Conservation (phyloP, 495 filamentous ascomycete species). For the Penicillium silybi region DNA sequence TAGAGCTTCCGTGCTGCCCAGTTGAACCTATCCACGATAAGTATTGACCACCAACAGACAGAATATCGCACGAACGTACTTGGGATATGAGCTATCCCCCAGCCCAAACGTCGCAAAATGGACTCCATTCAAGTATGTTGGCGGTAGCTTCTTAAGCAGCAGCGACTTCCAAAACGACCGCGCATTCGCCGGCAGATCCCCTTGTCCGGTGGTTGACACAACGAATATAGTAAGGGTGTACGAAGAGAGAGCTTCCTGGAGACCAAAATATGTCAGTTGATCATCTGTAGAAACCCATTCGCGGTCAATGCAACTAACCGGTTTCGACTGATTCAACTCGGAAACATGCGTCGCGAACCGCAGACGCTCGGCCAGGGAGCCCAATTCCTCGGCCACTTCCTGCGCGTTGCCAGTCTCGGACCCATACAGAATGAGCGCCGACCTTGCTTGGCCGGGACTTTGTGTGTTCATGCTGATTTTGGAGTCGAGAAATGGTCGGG, state of each 20-base stretch:
- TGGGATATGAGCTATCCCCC: conserved; percentile 90
- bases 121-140: conserved; percentile 61
- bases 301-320: conserved; percentile 52
- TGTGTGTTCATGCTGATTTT: conserved; percentile 21
- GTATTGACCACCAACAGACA: not conserved
- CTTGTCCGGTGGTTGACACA: conserved; percentile 91
- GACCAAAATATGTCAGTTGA: not conserved
- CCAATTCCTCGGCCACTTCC: conserved; percentile 83
- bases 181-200: conserved; percentile 81
- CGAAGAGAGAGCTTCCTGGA: conserved; percentile 43
- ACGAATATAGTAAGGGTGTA: conserved; percentile 70
- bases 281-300: not conserved
- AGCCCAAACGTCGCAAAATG: conserved; percentile 84
- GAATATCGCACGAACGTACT: conserved; percentile 44
- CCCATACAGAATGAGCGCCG: conserved; percentile 80
- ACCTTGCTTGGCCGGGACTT: conserved; percentile 33
- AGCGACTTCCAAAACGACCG: conserved; percentile 81
- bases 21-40: conserved; percentile 65
- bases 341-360: conserved; percentile 70
- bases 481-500: not conserved
- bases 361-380: conserved; percentile 63
- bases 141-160: conserved; percentile 68
- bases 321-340: conserved; percentile 69
- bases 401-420: conserved; percentile 92
- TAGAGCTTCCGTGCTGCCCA: conserved; percentile 86